Base-by-base conservation (phyloP, 352 stramenopile species). In the Pythium sukuiense region DNA sequence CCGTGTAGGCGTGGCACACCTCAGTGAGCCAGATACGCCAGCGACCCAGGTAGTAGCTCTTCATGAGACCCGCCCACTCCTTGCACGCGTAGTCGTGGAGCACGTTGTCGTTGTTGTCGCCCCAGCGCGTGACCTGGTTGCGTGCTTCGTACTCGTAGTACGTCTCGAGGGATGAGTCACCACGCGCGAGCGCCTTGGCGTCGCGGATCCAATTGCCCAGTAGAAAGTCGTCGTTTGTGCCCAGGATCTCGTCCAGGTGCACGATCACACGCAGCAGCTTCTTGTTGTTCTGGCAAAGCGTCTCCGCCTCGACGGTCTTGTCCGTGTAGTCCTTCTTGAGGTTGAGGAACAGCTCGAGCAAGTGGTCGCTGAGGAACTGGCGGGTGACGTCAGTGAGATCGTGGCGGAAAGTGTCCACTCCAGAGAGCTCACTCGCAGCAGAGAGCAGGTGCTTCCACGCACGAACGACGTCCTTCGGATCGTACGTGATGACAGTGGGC, bases 91-190 rank as follows among this genome's bases (percentile, higher is more conserved):
- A 93, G 63, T 93, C 85, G 54, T 89, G 80, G 35, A 93, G 74
- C 18, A 79, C 65, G 49, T 93, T 82, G 46, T 74, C 72, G 71
- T 93, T 93, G 69, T 89, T 71, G 69, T 93, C 85, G 9, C 85
- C 85, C 85, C 85, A 93, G 2, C 85, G 81, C 4, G 85, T 93
- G 55, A 93, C 77, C 68, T 91, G 83, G 63, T 93, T 93, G 26
- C 85, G 82, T n/a, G 85, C 85, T 68, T 93, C 81, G 64, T 90
- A 93, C 66, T 93, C 85, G 63, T 85, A 88, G 65, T 91, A 93
- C 18, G 76, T 64, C 41, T 80, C 68, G 18, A 89, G 66, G 0
- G 66, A 56, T 3, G 45, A 30, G 27, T 83, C 62, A 2, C 58
- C 59, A 18, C 61, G 62, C 9, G 67, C 79, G 8, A 93, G 72